A percentile compares a stretch with the other conserved stretches of the same genome.
These are phyloP conservation scores for Aspergillus fumigatus DNA, from an alignment of 2,329 filamentous ascomycete genomes.

Conservation along the genomic window DNA sequence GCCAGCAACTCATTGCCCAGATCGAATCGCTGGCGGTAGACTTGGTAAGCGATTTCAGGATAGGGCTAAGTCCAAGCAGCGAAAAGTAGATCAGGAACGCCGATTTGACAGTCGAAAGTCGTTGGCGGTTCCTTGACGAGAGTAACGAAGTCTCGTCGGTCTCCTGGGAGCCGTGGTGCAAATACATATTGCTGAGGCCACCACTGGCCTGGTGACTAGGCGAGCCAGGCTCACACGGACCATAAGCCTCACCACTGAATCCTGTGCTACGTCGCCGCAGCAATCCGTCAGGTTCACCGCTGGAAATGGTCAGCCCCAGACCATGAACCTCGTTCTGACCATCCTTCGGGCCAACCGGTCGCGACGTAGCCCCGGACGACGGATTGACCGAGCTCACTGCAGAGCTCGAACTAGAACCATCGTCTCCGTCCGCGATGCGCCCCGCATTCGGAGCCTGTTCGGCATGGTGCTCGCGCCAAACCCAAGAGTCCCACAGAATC, in stretches of 20 bases:
- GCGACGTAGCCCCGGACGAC: conserved; percentile 18
- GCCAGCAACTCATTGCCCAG: conserved; percentile 92
- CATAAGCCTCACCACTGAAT: conserved; percentile 44
- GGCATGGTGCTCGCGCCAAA: conserved; percentile 60
- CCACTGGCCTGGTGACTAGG: conserved; percentile 17
- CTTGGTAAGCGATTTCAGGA: conserved; percentile 90
- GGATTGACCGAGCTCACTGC: conserved; percentile 28
- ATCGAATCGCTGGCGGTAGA: conserved; percentile 93
- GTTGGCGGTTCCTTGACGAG: conserved; percentile 56
- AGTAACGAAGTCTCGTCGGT: conserved; percentile 31
- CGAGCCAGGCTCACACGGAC: conserved; percentile 36
- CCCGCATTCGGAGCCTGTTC: conserved; percentile 28
- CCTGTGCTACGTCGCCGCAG: conserved; percentile 25
- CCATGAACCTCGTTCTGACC: conserved; percentile 31
- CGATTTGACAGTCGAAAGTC: conserved; percentile 81
- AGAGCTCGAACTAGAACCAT: conserved; percentile 40
- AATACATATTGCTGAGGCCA: conserved; percentile 17
- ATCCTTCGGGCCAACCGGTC: conserved; percentile 27
- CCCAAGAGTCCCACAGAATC: conserved; percentile 89
- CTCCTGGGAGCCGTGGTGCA: conserved; percentile 17
- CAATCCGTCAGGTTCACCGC: conserved; percentile 30
- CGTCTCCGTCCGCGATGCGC: conserved; percentile 26
- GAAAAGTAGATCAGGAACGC: conserved; percentile 90
- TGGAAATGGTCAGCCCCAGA: conserved; percentile 41
- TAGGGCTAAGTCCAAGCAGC: conserved; percentile 84